A percentile compares a stretch with the other conserved stretches of the same genome.
Conservation (phyloP, 371 early-diverging fungal species). For the Entomophthora muscae region DNA sequence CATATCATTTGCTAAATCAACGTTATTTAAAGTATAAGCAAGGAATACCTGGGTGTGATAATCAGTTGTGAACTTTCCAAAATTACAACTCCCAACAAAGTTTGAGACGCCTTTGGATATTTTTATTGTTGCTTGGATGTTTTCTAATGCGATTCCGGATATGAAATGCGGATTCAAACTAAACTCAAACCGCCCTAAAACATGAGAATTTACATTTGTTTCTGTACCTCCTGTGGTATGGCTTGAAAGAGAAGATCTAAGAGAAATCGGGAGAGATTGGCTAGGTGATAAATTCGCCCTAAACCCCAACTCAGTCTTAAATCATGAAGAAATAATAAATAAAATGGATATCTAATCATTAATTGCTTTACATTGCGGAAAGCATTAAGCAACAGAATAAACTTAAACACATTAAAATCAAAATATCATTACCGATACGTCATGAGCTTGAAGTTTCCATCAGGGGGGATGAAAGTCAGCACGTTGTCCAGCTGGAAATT, state of each 20-base stretch:
- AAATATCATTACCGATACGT: slow-evolving; percentile 36
- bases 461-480: slow-evolving; percentile 85
- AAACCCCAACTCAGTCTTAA: too few relatives aligned
- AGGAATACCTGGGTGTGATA: slow-evolving; percentile 39
- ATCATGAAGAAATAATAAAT: too few relatives aligned
- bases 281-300: slow-evolving; percentile 39
- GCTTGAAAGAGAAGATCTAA: slow-evolving; percentile 37
- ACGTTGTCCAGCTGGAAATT: slow-evolving; percentile 65
- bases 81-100: slow-evolving; percentile 37
- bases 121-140: slow-evolving; percentile 32
- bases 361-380: too few relatives aligned
- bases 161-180: slow-evolving; percentile 39
- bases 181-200: slow-evolving; percentile 42
- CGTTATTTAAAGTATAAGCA: neutral
- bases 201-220: neutral
- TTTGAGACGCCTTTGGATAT: slow-evolving; percentile 37
- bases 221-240: slow-evolving; percentile 23
- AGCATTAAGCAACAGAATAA: too few relatives aligned
- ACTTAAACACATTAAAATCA: too few relatives aligned
- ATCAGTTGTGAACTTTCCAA: slow-evolving; percentile 55
- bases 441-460: slow-evolving; percentile 77
- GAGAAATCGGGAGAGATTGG: slow-evolving; percentile 36
- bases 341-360: too few relatives aligned
- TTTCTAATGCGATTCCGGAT: slow-evolving; percentile 48
- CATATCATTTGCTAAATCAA: slow-evolving; percentile 29